phyloP scores from a whole-genome alignment of 352 stramenopile genomes.

The Phytophthora cactorum region DNA sequence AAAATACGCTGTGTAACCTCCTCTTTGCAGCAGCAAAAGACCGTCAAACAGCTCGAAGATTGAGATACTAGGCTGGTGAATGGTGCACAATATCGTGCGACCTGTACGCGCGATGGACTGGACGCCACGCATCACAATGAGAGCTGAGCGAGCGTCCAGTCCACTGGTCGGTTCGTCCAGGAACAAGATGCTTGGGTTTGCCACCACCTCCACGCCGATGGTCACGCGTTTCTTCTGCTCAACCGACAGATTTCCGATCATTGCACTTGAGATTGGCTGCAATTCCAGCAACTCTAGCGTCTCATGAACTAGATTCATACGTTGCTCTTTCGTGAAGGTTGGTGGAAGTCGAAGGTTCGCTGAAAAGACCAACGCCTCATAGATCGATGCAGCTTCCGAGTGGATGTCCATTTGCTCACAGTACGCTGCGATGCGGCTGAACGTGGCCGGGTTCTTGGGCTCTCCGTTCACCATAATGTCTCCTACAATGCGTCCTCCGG shows the following conservation, averaged over 20 bases:
- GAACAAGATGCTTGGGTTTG: slow-evolving; percentile 94
- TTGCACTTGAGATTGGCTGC: slow-evolving; percentile 42
- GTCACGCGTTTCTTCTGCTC: slow-evolving; percentile 89
- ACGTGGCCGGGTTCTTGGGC: slow-evolving; percentile 78
- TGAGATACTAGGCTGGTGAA: slow-evolving; percentile 69
- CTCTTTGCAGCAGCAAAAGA: slow-evolving; percentile 86
- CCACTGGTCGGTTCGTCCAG: slow-evolving; percentile 93
- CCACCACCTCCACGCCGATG: slow-evolving; percentile 93
- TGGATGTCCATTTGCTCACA: slow-evolving; percentile 91
- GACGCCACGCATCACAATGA: slow-evolving; percentile 89
- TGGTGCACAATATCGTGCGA: slow-evolving; percentile 81
- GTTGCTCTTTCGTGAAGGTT: slow-evolving; percentile 44
- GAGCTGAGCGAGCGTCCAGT: slow-evolving; percentile 85
- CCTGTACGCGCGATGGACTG: slow-evolving; percentile 84
- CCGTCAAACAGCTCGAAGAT: slow-evolving; percentile 95
- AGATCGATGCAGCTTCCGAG: slow-evolving; percentile 82
- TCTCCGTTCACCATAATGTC: slow-evolving; percentile 92
- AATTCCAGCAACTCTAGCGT: slow-evolving; percentile 68
- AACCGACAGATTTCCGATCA: slow-evolving; percentile 65
- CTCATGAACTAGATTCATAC: slow-evolving; percentile 59
- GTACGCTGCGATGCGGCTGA: slow-evolving; percentile 66
- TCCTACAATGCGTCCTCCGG: slow-evolving; percentile 69
- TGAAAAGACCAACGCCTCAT: slow-evolving; percentile 92
- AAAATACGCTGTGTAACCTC: slow-evolving; percentile 81
- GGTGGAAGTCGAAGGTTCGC: slow-evolving; percentile 83